Evolutionary conservation across 2,329 filamentous ascomycete species (phyloP).

Genomic region (Polytolypa hystricis): DNA sequence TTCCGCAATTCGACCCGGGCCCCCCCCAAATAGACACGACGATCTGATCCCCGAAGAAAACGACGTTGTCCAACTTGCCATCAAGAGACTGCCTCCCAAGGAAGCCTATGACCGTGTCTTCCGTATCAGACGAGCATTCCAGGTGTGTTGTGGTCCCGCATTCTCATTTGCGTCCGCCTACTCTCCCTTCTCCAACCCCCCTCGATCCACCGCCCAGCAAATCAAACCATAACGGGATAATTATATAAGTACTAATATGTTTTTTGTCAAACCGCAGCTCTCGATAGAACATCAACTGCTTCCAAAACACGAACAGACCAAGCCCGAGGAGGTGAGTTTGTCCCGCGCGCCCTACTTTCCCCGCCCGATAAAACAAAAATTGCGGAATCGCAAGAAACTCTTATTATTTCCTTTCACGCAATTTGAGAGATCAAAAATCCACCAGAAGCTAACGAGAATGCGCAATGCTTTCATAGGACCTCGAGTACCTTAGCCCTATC

Average conservation of each 20-base stretch:
- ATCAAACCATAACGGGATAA: too few species aligned
- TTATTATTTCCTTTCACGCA: slow-evolving; percentile 11
- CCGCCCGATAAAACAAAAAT: not conserved
- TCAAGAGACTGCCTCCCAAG: slow-evolving; percentile 82
- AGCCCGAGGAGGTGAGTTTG: slow-evolving; percentile 50
- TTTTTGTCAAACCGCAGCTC: slow-evolving; percentile 39
- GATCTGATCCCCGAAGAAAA: slow-evolving; percentile 91
- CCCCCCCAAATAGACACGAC: slow-evolving; percentile 58
- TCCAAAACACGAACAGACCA: slow-evolving; percentile 55
- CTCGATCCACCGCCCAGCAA: too few species aligned
- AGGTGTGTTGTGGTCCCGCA: slow-evolving; percentile 53
- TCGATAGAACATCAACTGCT: slow-evolving; percentile 56
- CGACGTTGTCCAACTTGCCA: slow-evolving; percentile 72
- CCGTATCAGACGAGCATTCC: slow-evolving; percentile 89
- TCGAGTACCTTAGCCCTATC: slow-evolving; percentile 54
- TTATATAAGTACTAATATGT: slow-evolving; percentile 7
- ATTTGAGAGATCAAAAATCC: not conserved
- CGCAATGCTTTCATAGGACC: slow-evolving; percentile 48
- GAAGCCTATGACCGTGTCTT: slow-evolving; percentile 94
- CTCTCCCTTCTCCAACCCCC: not conserved
- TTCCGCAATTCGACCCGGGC: not conserved
- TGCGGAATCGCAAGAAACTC: not conserved
- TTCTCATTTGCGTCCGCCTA: slow-evolving; percentile 3
- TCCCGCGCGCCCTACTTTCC: slow-evolving; percentile 7
- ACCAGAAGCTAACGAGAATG: not conserved